phyloP scores from a whole-genome alignment of 768 basidiomycete genomes.

The Suillus subaureus region DNA sequence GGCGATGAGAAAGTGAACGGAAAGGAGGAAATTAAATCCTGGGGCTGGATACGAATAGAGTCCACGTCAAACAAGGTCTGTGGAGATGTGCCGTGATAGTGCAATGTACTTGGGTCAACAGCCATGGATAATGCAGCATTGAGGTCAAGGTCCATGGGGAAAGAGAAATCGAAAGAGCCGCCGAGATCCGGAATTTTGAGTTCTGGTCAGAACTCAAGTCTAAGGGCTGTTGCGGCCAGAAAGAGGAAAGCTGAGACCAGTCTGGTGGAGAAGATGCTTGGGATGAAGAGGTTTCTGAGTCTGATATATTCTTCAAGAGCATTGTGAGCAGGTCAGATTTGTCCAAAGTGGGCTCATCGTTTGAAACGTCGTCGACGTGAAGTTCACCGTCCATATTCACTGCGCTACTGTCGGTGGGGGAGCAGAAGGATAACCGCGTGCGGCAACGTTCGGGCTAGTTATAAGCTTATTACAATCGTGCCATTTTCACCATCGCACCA shows the following conservation, averaged over 20 bases:
- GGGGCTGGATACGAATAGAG: constrained; percentile 27
- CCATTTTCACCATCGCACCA: constrained; percentile 29
- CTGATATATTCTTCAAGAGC: constrained; percentile 49
- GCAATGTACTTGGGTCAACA: constrained; percentile 66
- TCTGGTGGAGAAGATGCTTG: constrained; percentile 41
- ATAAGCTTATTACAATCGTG: constrained; percentile 17
- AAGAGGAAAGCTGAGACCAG: constrained; percentile 55
- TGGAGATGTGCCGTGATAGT: constrained; percentile 38
- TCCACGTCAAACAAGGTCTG: constrained; percentile 24
- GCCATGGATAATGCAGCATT: constrained; percentile 45
- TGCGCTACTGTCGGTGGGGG: neutral
- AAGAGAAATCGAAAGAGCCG: constrained; percentile 40
- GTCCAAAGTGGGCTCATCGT: constrained; percentile 40
- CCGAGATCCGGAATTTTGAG: constrained; percentile 41
- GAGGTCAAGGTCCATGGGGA: constrained; percentile 65
- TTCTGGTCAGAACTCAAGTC: constrained; percentile 15
- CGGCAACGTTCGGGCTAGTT: neutral
- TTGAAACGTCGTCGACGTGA: constrained; percentile 3
- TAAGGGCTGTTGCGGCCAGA: constrained; percentile 41
- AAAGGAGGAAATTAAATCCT: constrained; percentile 34
- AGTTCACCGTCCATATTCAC: neutral
- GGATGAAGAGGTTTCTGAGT: constrained; percentile 31
- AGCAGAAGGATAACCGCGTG: neutral
- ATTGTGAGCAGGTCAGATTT: constrained; percentile 61
- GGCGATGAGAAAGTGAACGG: constrained; percentile 46